Evolutionary conservation across 228 moss, liverwort and hornwort species (phyloP).

Genomic region (Sphagnum fallax): DNA sequence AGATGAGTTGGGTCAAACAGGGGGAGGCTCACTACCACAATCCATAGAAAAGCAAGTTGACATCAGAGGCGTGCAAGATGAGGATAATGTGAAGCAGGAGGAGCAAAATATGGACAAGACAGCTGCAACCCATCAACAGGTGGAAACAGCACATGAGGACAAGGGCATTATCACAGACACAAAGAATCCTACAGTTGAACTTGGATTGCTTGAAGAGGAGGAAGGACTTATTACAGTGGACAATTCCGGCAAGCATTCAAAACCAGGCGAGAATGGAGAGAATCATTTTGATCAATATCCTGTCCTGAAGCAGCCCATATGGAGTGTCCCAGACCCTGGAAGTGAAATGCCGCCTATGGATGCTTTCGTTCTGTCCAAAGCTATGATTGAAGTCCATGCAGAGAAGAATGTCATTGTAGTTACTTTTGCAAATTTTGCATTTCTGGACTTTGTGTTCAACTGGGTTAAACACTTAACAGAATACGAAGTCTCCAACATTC

Average conservation of each 20-base stretch:
- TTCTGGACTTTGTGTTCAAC: slow-evolving; percentile 78
- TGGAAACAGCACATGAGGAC: neutral
- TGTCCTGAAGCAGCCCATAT: slow-evolving; percentile 61
- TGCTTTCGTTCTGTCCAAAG: slow-evolving; percentile 64
- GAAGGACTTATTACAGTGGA: slow-evolving; percentile 2
- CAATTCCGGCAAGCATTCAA: slow-evolving; percentile 11
- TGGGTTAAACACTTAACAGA: slow-evolving; percentile 92
- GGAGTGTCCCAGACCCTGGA: slow-evolving; percentile 60
- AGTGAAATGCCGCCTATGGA: slow-evolving; percentile 63
- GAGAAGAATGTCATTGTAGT: slow-evolving; percentile 77
- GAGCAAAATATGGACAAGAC: no score
- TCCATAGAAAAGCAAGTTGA: no score
- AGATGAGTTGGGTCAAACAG: no score
- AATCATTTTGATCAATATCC: slow-evolving; percentile 37
- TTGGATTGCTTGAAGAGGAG: neutral
- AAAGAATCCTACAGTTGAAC: no score
- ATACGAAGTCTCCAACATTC: slow-evolving; percentile 64
- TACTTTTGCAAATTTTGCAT: slow-evolving; percentile 87
- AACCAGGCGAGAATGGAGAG: slow-evolving; percentile 50
- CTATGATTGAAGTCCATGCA: slow-evolving; percentile 81
- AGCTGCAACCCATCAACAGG: slow-evolving; percentile 8
- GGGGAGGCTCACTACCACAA: no score
- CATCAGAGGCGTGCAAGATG: no score
- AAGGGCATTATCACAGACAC: no score
- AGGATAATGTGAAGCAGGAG: no score